Percentiles rank a stretch among this genome's conserved stretches.
These are phyloP conservation scores for Triticum timopheevii DNA, from an alignment of 176 grass and related monocot genomes.

Conservation along the genomic window DNA sequence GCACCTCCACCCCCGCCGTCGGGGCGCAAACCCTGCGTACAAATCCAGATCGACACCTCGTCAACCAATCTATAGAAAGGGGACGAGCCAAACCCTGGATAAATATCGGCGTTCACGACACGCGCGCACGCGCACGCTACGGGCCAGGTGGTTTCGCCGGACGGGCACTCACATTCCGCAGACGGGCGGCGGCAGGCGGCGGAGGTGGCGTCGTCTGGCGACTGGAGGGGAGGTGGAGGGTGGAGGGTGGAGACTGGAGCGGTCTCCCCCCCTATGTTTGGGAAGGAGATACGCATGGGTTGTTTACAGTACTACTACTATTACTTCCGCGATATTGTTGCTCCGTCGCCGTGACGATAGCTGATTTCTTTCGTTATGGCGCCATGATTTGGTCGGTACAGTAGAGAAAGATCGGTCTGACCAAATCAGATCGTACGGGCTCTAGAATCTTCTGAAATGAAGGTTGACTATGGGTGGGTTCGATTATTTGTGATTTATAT, in stretches of 20 bases:
- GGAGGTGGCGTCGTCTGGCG: background rate
- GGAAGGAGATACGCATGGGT: no score
- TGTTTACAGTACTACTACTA: no score
- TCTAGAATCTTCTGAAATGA: background rate
- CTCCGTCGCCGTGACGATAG: background rate
- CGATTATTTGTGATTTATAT: no score
- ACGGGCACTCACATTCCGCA: background rate
- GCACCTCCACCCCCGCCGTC: constrained; percentile 27
- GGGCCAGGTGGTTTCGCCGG: background rate
- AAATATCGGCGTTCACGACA: background rate
- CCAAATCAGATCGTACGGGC: background rate
- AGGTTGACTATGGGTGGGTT: background rate
- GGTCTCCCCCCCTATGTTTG: no score
- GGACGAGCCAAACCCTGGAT: background rate
- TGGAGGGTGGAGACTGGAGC: no score
- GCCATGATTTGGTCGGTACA: background rate
- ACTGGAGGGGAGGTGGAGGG: background rate
- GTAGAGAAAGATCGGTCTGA: background rate
- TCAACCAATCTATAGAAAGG: background rate
- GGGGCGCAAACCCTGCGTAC: background rate
- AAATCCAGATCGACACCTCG: constrained; percentile 20
- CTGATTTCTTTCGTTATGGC: background rate
- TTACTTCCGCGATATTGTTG: no score
- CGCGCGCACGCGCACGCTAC: background rate
- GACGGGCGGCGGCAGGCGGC: background rate